A percentile compares a stretch with the other conserved stretches of the same genome.
These are phyloP conservation scores for Cucurbita moschata DNA, from an alignment of 306 rosid species.

Conservation along the genomic window DNA sequence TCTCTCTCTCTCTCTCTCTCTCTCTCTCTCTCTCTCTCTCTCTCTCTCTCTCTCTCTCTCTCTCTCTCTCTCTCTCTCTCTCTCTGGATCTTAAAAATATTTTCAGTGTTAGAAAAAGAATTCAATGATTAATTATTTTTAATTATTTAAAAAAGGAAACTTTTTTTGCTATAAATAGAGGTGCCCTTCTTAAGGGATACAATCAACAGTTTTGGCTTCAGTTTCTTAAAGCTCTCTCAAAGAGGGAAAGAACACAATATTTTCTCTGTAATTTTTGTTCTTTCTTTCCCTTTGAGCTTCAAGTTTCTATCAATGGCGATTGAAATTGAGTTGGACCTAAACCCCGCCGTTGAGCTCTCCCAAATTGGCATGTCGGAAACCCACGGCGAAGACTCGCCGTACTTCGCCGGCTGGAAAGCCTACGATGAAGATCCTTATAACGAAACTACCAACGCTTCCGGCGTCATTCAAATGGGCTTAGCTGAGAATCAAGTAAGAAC, in stretches of 20 bases:
- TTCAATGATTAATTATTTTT: constrained; percentile 22
- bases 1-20: constrained; percentile 1
- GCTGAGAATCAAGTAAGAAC: constrained; percentile 86
- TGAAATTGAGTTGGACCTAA: constrained; percentile 33
- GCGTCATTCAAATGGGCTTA: constrained; percentile 87
- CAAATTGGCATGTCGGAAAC: constrained; percentile 60
- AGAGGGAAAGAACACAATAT: background rate
- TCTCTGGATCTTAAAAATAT: constrained; percentile 32
- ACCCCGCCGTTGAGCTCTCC: constrained; percentile 36
- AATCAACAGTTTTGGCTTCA: constrained; percentile 23
- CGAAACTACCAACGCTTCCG: constrained; percentile 43
- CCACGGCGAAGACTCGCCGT: constrained; percentile 89
- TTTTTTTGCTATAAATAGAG: constrained; percentile 23
- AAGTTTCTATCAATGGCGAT: constrained; percentile 24
- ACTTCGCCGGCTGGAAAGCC: constrained; percentile 96
- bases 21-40: constrained; percentile 1
- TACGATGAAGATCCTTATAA: constrained; percentile 75
- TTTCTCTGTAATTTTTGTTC: background rate
- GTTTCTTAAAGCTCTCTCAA: background rate
- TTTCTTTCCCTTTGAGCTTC: background rate
- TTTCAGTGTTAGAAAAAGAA: constrained; percentile 9
- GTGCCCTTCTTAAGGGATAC: constrained; percentile 14
- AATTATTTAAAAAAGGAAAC: too few relatives aligned
- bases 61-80: background rate
- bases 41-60: constrained; percentile 1